Conservation (phyloP, 2,329 filamentous ascomycete species). For the Phyllosticta citriasiana region DNA sequence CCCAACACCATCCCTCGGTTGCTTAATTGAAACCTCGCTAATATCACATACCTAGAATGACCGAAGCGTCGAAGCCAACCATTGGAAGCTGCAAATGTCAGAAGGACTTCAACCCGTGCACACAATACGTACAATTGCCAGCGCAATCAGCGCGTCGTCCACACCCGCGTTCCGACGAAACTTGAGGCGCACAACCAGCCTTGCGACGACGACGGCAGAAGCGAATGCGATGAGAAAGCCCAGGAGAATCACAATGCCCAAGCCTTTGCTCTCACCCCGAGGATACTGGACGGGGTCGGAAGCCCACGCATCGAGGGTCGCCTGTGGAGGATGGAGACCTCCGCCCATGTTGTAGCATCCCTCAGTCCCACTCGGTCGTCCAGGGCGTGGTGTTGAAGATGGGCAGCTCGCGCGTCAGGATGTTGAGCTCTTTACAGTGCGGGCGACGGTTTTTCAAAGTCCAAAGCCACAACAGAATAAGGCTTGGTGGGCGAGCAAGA, state of each 20-base stretch:
- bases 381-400: neutral
- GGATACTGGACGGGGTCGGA: neutral
- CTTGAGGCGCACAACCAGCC: neutral
- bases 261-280: neutral
- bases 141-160: slow-evolving; percentile 1
- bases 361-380: neutral
- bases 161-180: neutral
- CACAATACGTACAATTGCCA: neutral
- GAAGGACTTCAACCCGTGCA: neutral
- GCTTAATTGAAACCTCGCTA: neutral
- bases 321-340: neutral
- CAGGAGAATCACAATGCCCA: neutral
- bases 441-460: neutral
- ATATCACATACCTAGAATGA: neutral
- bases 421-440: neutral
- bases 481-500: neutral
- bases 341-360: neutral
- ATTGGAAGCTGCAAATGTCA: neutral
- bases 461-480: neutral
- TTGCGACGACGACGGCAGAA: neutral
- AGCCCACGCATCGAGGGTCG: neutral
- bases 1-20: neutral
- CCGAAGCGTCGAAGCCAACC: neutral
- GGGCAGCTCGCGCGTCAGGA: neutral
- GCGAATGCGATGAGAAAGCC: neutral